Evolutionary conservation across 306 rosid species (phyloP).

Genomic region (Cotoneaster glaucophyllus): DNA sequence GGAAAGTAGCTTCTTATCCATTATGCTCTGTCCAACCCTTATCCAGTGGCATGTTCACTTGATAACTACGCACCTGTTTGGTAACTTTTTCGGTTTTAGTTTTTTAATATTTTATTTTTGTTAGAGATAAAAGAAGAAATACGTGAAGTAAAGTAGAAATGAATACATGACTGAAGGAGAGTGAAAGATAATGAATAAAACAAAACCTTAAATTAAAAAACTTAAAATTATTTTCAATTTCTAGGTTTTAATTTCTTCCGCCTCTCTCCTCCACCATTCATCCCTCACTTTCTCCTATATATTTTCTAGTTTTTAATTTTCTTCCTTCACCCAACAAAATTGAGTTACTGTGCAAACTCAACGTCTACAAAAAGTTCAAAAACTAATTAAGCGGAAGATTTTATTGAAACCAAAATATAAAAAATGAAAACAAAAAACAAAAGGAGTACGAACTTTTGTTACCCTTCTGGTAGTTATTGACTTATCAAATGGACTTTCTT

Average conservation of each 20-base stretch:
- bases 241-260: not conserved
- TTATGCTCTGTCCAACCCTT: not conserved
- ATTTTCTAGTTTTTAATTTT: too few species aligned
- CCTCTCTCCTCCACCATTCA: not conserved
- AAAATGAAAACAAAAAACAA: too few species aligned
- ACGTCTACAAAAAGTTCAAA: too few species aligned
- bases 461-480: not conserved
- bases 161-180: not conserved
- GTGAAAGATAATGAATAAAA: not conserved
- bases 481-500: not conserved
- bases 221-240: too few species aligned
- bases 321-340: not conserved
- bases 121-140: not conserved
- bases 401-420: too few species aligned
- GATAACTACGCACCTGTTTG: not conserved
- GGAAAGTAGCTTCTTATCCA: not conserved
- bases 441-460: not conserved
- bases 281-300: not conserved
- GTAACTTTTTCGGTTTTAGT: too few species aligned
- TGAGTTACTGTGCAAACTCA: not conserved
- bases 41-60: not conserved
- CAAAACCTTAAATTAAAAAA: too few species aligned
- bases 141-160: too few species aligned
- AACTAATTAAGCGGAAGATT: not conserved
- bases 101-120: too few species aligned